A percentile compares a stretch with the other conserved stretches of the same genome.
Conservation (phyloP, 768 basidiomycete genomes). For the Lanmaoa pseudosensibilis region DNA sequence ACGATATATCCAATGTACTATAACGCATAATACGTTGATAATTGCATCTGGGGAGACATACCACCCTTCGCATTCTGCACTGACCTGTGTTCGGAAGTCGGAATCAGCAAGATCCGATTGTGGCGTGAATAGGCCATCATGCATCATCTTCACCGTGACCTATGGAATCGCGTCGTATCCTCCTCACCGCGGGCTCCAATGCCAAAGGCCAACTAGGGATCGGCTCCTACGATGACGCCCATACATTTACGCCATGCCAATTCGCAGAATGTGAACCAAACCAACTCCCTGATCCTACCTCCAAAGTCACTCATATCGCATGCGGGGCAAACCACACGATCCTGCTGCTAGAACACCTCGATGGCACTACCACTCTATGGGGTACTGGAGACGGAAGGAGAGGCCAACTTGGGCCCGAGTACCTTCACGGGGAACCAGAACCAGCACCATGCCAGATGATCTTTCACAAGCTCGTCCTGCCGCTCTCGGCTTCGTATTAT, state of each 20-base stretch:
- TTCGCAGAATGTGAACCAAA: conserved; percentile 30
- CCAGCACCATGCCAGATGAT: conserved; percentile 22
- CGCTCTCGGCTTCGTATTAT: conserved; percentile 31
- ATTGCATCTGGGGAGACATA: background rate
- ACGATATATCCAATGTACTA: conserved; percentile 23
- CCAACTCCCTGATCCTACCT: conserved; percentile 24
- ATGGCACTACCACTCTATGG: conserved; percentile 53
- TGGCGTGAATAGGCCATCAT: background rate
- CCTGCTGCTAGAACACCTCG: conserved; percentile 48
- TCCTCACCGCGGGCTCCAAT: conserved; percentile 50
- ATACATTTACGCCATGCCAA: conserved; percentile 38
- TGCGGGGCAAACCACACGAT: conserved; percentile 83
- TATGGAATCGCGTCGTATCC: conserved; percentile 10
- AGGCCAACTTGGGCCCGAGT: conserved; percentile 69
- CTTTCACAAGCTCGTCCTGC: conserved; percentile 52
- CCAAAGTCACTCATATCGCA: conserved; percentile 50
- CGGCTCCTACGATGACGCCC: conserved; percentile 39
- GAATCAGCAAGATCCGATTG: background rate
- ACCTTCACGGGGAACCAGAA: conserved; percentile 10
- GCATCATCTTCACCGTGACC: background rate
- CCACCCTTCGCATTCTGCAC: background rate
- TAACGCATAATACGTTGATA: conserved; percentile 5
- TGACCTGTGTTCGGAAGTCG: background rate
- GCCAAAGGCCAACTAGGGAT: conserved; percentile 48
- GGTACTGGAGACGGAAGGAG: conserved; percentile 69